These are phyloP conservation scores for Panaeolus papilionaceus DNA, from an alignment of 768 basidiomycete genomes.

Conservation along the genomic window DNA sequence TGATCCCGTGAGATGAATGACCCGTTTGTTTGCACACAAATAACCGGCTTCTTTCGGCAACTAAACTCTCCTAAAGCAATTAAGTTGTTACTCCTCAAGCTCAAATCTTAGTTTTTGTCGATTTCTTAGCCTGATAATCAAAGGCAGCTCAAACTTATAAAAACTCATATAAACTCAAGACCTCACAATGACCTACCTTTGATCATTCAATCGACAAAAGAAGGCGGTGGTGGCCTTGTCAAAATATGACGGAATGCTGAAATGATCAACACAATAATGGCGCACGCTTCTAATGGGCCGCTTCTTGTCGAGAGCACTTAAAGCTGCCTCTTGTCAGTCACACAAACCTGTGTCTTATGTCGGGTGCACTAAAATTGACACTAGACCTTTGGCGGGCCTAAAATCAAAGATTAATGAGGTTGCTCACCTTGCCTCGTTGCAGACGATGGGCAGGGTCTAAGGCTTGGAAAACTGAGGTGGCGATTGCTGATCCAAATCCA, in stretches of 20 bases:
- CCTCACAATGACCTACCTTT: constrained; percentile 9
- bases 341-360: background rate
- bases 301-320: background rate
- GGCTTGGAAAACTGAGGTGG: background rate
- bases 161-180: background rate
- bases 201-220: constrained; percentile 1
- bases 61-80: background rate
- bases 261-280: constrained; percentile 6
- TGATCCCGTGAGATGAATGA: constrained; percentile 36
- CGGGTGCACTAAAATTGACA: constrained; percentile 5
- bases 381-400: background rate
- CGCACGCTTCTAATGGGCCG: background rate
- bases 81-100: background rate
- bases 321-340: background rate
- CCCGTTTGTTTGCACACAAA: constrained; percentile 45
- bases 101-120: background rate
- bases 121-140: background rate
- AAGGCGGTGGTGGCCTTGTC: constrained; percentile 2
- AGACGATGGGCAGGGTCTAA: background rate
- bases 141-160: background rate
- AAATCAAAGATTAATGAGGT: background rate
- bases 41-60: constrained; percentile 29
- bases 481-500: background rate
- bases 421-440: constrained; percentile 11
- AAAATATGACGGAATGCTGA: constrained; percentile 15